Conservation (phyloP, 768 basidiomycete species). For the Rhizopogon sp. region DNA sequence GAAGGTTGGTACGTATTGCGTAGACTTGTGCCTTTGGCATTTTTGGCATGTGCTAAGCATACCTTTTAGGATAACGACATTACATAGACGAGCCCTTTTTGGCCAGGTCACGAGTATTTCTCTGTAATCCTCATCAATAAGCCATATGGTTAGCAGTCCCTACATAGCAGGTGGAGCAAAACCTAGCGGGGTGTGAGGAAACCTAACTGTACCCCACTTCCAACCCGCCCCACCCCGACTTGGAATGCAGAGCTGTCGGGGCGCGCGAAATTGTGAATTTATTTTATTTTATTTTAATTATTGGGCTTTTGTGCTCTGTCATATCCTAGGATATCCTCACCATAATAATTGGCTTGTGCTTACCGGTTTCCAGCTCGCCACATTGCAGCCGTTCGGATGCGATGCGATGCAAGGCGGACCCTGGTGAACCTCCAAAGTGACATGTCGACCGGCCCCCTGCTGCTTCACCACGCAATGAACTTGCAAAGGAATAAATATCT, state of each 20-base stretch:
- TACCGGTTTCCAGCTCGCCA: too few relatives aligned
- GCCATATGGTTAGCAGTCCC: neutral
- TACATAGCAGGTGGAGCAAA: neutral
- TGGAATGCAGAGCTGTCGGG: neutral
- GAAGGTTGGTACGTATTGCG: neutral
- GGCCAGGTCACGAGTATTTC: neutral
- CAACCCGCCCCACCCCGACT: too few relatives aligned
- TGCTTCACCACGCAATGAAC: neutral
- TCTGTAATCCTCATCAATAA: neutral
- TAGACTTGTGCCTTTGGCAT: neutral
- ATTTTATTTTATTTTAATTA: neutral
- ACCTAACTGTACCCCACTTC: neutral
- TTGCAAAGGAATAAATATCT: neutral
- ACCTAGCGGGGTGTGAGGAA: neutral
- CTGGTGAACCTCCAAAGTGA: neutral
- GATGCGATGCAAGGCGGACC: neutral
- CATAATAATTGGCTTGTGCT: too few relatives aligned
- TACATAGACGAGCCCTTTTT: neutral
- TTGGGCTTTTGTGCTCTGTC: too few relatives aligned
- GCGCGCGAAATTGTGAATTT: neutral
- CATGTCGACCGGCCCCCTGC: neutral
- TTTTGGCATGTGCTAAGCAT: conserved; percentile 1
- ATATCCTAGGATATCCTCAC: too few relatives aligned
- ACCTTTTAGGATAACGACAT: neutral
- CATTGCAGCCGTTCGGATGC: neutral